Percentiles rank a stretch among this genome's conserved stretches.
These are phyloP conservation scores for Aegilops sharonensis DNA, from an alignment of 176 grass and related monocot species.

Conservation along the genomic window DNA sequence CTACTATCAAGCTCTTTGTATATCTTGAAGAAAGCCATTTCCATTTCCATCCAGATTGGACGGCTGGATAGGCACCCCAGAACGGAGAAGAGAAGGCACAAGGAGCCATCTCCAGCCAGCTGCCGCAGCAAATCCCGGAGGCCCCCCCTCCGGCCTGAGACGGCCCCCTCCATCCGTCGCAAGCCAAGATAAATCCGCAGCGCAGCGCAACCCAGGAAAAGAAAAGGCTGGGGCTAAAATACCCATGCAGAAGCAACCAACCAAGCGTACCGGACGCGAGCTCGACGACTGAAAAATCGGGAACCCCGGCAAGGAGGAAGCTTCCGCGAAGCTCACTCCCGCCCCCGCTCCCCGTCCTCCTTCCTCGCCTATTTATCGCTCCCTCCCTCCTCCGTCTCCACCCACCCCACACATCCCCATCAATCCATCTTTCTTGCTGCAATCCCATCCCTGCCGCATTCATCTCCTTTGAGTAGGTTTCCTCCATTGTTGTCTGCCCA, in stretches of 20 bases:
- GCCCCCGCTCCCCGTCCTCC: not conserved
- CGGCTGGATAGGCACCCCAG: too few species aligned
- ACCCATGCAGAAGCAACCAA: not conserved
- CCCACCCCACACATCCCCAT: not conserved
- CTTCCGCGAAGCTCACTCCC: conserved; percentile 77
- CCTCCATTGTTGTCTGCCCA: too few species aligned
- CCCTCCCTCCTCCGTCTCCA: not conserved
- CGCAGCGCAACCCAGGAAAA: not conserved
- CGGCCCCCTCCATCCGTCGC: conserved; percentile 1
- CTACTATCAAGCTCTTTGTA: too few species aligned
- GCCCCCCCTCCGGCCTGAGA: not conserved
- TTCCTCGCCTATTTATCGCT: conserved; percentile 28
- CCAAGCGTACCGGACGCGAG: not conserved
- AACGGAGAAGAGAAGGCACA: not conserved
- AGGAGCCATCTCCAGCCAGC: not conserved
- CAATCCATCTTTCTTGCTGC: not conserved
- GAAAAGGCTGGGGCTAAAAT: not conserved
- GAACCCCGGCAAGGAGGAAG: not conserved
- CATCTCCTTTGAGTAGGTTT: not conserved
- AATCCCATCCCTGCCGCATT: not conserved
- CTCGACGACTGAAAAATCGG: conserved; percentile 23
- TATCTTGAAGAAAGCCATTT: too few species aligned
- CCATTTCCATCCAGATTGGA: too few species aligned
- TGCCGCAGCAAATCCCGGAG: conserved; percentile 7
- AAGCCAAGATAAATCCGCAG: not conserved